A percentile compares a stretch with the other conserved stretches of the same genome.
Conservation (phyloP, 306 rosid species). For the Vigna trinervia region DNA sequence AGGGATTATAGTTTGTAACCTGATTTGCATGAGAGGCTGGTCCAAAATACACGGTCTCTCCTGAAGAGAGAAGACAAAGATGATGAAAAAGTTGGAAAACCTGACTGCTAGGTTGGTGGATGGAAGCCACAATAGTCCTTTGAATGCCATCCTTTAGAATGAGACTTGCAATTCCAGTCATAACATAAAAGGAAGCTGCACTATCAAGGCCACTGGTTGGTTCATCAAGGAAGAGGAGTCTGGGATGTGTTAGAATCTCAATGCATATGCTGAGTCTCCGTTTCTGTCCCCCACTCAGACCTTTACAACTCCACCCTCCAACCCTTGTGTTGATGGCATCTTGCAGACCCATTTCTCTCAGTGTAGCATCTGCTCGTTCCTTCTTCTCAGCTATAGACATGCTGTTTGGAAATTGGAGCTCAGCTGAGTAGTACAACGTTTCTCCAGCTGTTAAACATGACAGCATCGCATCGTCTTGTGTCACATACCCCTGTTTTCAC, state of each 20-base stretch:
- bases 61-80: conserved; percentile 37
- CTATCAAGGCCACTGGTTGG: conserved; percentile 73
- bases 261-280: conserved; percentile 67
- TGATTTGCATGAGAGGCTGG: conserved; percentile 24
- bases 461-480: conserved; percentile 60
- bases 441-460: conserved; percentile 53
- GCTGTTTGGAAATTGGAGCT: conserved; percentile 55
- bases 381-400: conserved; percentile 57
- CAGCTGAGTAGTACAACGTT: conserved; percentile 54
- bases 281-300: conserved; percentile 62
- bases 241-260: conserved; percentile 59
- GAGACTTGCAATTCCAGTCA: conserved; percentile 48
- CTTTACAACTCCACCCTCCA: conserved; percentile 57
- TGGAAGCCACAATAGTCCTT: conserved; percentile 57
- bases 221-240: conserved; percentile 69
- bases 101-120: conserved; percentile 70
- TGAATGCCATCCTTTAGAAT: conserved; percentile 33
- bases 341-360: conserved; percentile 63
- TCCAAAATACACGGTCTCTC: conserved; percentile 35
- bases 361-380: conserved; percentile 53
- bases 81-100: conserved; percentile 57
- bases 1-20: conserved; percentile 19
- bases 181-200: conserved; percentile 65
- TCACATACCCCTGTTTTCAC: conserved; percentile 53
- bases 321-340: conserved; percentile 56